Conservation (phyloP, 2,329 filamentous ascomycete genomes). For the Diaporthe sp. region DNA sequence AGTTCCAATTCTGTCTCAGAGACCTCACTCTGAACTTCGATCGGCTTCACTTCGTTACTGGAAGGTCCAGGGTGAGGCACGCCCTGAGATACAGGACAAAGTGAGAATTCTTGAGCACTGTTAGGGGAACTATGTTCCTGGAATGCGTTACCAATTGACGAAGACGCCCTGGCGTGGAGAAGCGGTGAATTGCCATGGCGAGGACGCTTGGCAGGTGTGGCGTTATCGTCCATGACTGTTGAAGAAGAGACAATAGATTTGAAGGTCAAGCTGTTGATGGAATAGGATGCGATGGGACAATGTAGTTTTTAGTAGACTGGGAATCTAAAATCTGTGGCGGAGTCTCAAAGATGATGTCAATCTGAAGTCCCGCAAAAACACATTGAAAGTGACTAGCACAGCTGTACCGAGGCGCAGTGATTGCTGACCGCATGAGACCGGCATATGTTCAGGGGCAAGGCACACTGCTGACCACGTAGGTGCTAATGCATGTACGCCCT, state of each 20-base stretch:
- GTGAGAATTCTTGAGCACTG: background rate
- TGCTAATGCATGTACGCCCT: background rate
- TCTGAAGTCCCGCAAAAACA: too few species aligned
- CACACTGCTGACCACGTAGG: background rate
- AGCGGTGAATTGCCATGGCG: background rate
- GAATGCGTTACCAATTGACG: background rate
- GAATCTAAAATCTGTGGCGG: too few species aligned
- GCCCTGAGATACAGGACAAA: background rate
- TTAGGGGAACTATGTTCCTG: background rate
- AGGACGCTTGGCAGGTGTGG: background rate
- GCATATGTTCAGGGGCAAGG: background rate
- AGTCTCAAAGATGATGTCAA: too few species aligned
- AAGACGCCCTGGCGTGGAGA: background rate
- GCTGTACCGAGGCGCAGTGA: too few species aligned
- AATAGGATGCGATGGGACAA: background rate
- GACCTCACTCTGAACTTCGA: background rate
- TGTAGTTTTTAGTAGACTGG: too few species aligned
- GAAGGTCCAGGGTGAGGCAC: too few species aligned
- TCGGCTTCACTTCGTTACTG: background rate
- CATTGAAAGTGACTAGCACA: too few species aligned
- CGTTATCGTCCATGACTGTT: background rate
- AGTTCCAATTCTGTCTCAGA: too few species aligned
- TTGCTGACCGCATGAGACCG: too few species aligned
- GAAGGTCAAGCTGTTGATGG: background rate
- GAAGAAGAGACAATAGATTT: too few species aligned